phyloP scores from a whole-genome alignment of 768 basidiomycete genomes.

The Lactarius quietus region DNA sequence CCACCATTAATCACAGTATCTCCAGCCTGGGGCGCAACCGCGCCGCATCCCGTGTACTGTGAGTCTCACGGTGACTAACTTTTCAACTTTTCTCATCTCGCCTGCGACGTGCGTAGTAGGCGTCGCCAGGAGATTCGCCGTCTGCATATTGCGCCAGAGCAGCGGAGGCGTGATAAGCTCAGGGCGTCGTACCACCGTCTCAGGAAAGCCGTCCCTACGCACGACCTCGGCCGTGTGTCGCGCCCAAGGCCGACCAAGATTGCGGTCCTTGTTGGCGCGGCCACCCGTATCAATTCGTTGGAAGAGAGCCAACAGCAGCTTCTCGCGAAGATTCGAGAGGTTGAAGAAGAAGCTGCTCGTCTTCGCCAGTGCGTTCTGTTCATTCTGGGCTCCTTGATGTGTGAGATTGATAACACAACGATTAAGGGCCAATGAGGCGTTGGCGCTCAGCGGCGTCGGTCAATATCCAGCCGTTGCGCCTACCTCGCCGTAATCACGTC shows the following conservation, averaged over 20 bases:
- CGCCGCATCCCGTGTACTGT: constrained; percentile 50
- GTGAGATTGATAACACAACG: constrained; percentile 55
- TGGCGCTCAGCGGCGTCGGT: constrained; percentile 81
- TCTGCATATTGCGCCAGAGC: constrained; percentile 91
- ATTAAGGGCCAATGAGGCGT: constrained; percentile 43
- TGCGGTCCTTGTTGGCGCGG: constrained; percentile 81
- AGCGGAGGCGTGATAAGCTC: constrained; percentile 87
- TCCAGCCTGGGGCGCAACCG: constrained; percentile 53
- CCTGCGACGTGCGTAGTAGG: constrained; percentile 29
- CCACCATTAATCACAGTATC: constrained; percentile 71
- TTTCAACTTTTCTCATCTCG: constrained; percentile 8
- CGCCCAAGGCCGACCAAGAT: constrained; percentile 95
- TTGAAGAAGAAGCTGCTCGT: constrained; percentile 76
- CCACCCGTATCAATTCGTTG: constrained; percentile 81
- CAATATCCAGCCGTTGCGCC: constrained; percentile 59
- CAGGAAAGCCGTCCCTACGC: constrained; percentile 64
- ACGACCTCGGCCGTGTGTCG: constrained; percentile 49
- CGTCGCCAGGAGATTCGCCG: constrained; percentile 88
- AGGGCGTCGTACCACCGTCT: constrained; percentile 87
- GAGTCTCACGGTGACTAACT: constrained; percentile 28
- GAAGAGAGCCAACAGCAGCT: constrained; percentile 74
- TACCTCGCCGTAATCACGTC: constrained; percentile 46
- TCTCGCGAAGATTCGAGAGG: constrained; percentile 70
- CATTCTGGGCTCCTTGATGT: neutral
- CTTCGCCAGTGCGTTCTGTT: constrained; percentile 52